phyloP scores from a whole-genome alignment of 805 yeast species.

The Ogataea pini region DNA sequence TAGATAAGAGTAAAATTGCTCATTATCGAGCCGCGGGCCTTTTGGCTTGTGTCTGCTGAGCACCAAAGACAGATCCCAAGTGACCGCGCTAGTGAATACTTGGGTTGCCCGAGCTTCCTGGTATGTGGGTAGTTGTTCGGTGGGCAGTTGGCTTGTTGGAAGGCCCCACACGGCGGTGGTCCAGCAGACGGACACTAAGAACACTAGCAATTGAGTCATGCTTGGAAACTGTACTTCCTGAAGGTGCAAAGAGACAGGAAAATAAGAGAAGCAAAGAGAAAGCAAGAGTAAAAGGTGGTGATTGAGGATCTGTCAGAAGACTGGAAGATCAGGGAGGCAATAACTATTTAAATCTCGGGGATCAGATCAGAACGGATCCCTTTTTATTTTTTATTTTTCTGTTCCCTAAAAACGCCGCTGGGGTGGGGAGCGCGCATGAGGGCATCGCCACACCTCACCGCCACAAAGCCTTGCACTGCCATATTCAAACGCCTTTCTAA shows the following conservation, averaged over 20 bases:
- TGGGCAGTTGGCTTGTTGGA: neutral
- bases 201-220: neutral
- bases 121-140: neutral
- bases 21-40: slow-evolving; percentile 13
- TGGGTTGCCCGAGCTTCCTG: neutral
- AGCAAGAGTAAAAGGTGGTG: neutral
- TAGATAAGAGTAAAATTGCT: slow-evolving; percentile 13
- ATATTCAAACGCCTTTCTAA: no score
- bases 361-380: neutral
- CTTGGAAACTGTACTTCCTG: no score
- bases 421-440: neutral
- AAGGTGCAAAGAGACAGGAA: neutral
- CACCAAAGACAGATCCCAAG: slow-evolving; percentile 20
- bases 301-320: neutral
- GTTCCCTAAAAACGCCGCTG: neutral
- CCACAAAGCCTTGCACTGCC: neutral
- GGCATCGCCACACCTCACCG: neutral
- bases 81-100: neutral
- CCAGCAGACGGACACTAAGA: neutral
- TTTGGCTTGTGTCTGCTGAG: slow-evolving; percentile 23
- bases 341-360: neutral
- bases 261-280: neutral
- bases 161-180: neutral
- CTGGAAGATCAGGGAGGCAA: neutral
- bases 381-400: neutral